Percentiles rank a stretch among this genome's conserved stretches.
Conservation (phyloP, 2,329 filamentous ascomycete genomes). For the Thyridium curvatum region DNA sequence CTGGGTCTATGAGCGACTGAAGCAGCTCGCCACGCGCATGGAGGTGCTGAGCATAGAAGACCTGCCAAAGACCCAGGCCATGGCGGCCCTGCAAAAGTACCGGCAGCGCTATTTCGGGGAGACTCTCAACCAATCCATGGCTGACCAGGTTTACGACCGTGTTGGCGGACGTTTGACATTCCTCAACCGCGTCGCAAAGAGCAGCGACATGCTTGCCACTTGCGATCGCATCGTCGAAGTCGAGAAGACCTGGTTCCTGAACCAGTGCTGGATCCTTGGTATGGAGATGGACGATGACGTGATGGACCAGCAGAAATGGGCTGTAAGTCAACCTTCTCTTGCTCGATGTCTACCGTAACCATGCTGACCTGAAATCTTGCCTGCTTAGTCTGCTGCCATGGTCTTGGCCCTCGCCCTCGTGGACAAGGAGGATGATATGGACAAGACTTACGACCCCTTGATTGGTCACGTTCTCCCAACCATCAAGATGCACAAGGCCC, state of each 20-base stretch:
- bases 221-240: conserved; percentile 61
- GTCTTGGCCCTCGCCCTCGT: conserved; percentile 86
- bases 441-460: conserved; percentile 59
- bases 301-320: conserved; percentile 78
- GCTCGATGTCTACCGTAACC: not conserved
- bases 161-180: conserved; percentile 87
- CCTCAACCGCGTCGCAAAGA: conserved; percentile 85
- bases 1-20: conserved; percentile 94
- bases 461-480: conserved; percentile 72
- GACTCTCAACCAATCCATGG: conserved; percentile 40
- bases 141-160: conserved; percentile 76
- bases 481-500: conserved; percentile 73
- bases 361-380: not conserved
- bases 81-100: conserved; percentile 72
- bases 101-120: conserved; percentile 73
- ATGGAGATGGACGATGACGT: conserved; percentile 64
- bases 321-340: conserved; percentile 49
- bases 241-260: conserved; percentile 72
- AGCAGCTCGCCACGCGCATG: conserved; percentile 89
- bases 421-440: conserved; percentile 65
- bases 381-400: conserved; percentile 69
- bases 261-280: conserved; percentile 70
- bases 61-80: conserved; percentile 70
- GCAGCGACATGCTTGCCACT: conserved; percentile 68
- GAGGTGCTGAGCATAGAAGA: conserved; percentile 85